Evolutionary conservation across 2,329 filamentous ascomycete species (phyloP).

Genomic region (Herpotrichia juniperi): DNA sequence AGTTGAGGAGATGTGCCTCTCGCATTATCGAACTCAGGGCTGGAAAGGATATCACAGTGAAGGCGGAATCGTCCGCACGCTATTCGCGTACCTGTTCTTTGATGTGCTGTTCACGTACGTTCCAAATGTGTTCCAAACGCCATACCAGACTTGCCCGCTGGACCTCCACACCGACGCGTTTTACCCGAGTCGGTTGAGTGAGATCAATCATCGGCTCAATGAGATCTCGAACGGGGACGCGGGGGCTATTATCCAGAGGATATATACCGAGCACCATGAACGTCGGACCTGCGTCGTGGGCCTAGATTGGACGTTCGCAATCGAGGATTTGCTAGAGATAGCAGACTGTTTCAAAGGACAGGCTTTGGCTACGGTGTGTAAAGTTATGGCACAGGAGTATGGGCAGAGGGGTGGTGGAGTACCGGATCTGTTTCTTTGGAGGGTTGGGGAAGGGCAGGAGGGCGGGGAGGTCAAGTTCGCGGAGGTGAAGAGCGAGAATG

Average conservation of each 20-base stretch:
- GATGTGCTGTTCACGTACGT: conserved; percentile 92
- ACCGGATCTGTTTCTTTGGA: conserved; percentile 92
- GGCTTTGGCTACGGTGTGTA: conserved; percentile 83
- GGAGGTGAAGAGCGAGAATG: conserved; percentile 69
- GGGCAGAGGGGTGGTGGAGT: conserved; percentile 83
- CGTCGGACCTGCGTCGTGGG: conserved; percentile 86
- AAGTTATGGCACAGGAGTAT: conserved; percentile 96
- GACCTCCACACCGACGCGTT: conserved; percentile 94
- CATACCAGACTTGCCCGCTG: conserved; percentile 90
- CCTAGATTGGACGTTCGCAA: conserved; percentile 85
- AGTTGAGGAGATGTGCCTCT: conserved; percentile 94
- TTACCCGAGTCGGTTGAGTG: conserved; percentile 81
- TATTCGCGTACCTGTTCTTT: conserved; percentile 84
- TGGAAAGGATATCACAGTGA: conserved; percentile 97
- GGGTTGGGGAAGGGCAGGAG: conserved; percentile 46
- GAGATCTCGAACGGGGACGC: conserved; percentile 86
- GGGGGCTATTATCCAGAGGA: conserved; percentile 66
- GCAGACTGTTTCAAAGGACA: conserved; percentile 78
- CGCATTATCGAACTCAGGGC: conserved; percentile 78
- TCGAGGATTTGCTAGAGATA: conserved; percentile 80
- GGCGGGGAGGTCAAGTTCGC: conserved; percentile 73
- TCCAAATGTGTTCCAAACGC: conserved; percentile 96
- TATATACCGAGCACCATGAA: conserved; percentile 73
- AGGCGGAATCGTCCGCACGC: conserved; percentile 87
- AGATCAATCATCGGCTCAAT: conserved; percentile 86